Evolutionary conservation across 768 basidiomycete species (phyloP), one percentile per base, ranked within the genome.

Genomic region (Coprinopsis sp.): DNA sequence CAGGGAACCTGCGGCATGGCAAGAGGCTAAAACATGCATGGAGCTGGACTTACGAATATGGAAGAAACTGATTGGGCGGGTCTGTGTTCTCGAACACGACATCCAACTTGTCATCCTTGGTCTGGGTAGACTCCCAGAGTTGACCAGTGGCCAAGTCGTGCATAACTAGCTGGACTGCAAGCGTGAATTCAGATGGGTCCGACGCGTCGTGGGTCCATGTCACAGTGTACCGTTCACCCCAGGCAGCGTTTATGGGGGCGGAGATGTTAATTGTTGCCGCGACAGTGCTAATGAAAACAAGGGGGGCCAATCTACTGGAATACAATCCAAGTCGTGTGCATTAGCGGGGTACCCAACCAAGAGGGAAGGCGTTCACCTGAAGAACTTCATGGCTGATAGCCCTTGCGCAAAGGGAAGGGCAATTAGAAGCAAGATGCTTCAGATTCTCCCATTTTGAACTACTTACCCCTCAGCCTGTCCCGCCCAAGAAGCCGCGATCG

Each of bases 121-220:
- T 38, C 37, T 38, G 37, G 12, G 37, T 38, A 8, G 24, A 38
- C 37, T 38, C 37, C 37, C 37, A 38, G 37, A 38, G 24, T 14
- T 38, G 37, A 23, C 37, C 37, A 1, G 18, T 19, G 21, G 37
- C 37, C 37, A 18, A 38, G 19, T 18, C 21, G 21, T 38, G 19
- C 19, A 18, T 38, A 13, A 23, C 37, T 12, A 38, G 21, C 37
- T 38, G 37, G 12, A 38, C 19, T 23, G 24, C 24, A 12, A 38
- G 37, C 13, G 24, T 21, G 37, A 38, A 38, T 38, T 38, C 12
- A 19, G 37, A 8, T 12, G 37, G 37, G 37, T 38, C 37, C 14
- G 37, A 38, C 14, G 37, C 12, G 13, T 38, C 37, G 37, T 38
- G 37, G 19, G 37, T 38, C 37, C 37, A 38, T 3, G 21, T 38